Evolutionary conservation across 2,329 filamentous ascomycete genomes (phyloP).

Genomic region (Calcarisporium arbuscula): DNA sequence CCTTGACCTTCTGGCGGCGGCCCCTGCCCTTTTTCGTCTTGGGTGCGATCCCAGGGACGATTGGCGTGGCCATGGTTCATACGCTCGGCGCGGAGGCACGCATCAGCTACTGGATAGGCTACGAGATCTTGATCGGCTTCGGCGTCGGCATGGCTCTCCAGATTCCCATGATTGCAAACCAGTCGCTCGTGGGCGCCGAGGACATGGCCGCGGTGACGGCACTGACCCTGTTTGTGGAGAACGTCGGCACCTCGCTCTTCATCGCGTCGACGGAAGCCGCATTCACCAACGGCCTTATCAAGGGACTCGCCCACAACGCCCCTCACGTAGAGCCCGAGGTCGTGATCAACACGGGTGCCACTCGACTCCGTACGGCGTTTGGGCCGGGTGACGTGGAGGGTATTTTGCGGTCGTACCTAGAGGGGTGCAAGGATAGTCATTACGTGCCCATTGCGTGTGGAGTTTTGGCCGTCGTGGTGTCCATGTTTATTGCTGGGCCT

Average conservation of each 20-base stretch:
- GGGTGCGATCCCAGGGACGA: too few relatives aligned
- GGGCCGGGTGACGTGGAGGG: too few relatives aligned
- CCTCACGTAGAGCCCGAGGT: slow-evolving; percentile 4
- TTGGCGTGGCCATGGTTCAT: too few relatives aligned
- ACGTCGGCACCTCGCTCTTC: slow-evolving; percentile 6
- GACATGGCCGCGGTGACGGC: slow-evolving; percentile 10
- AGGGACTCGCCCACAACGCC: slow-evolving; percentile 6
- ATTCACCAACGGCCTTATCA: slow-evolving; percentile 5
- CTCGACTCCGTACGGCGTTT: too few relatives aligned
- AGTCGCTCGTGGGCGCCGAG: slow-evolving; percentile 7
- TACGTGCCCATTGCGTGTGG: too few relatives aligned
- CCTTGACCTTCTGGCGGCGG: too few relatives aligned
- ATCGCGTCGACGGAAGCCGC: slow-evolving; percentile 8
- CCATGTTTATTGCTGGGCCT: too few relatives aligned
- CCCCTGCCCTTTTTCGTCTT: too few relatives aligned
- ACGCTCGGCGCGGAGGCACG: too few relatives aligned
- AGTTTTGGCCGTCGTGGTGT: too few relatives aligned
- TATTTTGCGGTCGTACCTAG: too few relatives aligned
- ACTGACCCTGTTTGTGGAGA: slow-evolving; percentile 7
- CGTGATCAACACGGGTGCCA: slow-evolving; percentile 8
- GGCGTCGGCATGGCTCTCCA: neutral
- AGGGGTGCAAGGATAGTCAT: too few relatives aligned
- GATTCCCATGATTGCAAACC: slow-evolving; percentile 7
- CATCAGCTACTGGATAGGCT: slow-evolving; percentile 8
- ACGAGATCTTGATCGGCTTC: neutral